Conservation (phyloP, 495 filamentous ascomycete genomes). For the Penicillium steckii region DNA sequence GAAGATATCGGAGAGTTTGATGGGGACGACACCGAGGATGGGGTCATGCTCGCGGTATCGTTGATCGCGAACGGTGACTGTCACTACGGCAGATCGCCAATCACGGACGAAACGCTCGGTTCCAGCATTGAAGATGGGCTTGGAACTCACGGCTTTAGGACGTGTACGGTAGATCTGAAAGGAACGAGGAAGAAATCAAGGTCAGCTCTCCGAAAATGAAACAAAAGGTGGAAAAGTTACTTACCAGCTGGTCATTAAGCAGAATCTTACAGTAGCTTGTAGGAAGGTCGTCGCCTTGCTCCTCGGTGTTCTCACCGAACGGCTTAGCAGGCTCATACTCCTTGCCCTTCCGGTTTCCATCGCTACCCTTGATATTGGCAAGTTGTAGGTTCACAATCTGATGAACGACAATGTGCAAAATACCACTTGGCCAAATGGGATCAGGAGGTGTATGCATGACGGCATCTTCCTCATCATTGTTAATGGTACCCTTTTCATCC, state of each 20-base stretch:
- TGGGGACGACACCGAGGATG: constrained; percentile 83
- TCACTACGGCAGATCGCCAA: constrained; percentile 84
- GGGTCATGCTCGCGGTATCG: constrained; percentile 91
- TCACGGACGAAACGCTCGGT: constrained; percentile 94
- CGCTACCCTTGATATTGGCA: constrained; percentile 64
- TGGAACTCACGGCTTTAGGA: constrained; percentile 84
- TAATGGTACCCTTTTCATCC: constrained; percentile 82
- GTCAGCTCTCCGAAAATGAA: too few relatives aligned
- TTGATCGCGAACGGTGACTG: constrained; percentile 81
- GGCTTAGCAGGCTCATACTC: constrained; percentile 90
- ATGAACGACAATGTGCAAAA: constrained; percentile 81
- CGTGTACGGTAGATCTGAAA: constrained; percentile 82
- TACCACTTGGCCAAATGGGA: constrained; percentile 87
- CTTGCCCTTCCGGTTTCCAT: constrained; percentile 64
- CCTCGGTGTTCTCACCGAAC: constrained; percentile 80
- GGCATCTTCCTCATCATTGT: constrained; percentile 73
- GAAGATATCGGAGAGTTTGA: constrained; percentile 83
- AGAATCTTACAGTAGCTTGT: constrained; percentile 90
- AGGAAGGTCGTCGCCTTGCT: constrained; percentile 73
- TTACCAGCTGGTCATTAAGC: constrained; percentile 79
- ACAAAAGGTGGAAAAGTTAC: constrained; percentile 5
- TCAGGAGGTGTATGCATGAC: constrained; percentile 89
- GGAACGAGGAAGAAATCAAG: too few relatives aligned
- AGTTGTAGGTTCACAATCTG: constrained; percentile 94
- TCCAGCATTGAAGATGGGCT: constrained; percentile 95